phyloP scores from a whole-genome alignment of 148 eudicot species.

The Amaranthus palmeri region DNA sequence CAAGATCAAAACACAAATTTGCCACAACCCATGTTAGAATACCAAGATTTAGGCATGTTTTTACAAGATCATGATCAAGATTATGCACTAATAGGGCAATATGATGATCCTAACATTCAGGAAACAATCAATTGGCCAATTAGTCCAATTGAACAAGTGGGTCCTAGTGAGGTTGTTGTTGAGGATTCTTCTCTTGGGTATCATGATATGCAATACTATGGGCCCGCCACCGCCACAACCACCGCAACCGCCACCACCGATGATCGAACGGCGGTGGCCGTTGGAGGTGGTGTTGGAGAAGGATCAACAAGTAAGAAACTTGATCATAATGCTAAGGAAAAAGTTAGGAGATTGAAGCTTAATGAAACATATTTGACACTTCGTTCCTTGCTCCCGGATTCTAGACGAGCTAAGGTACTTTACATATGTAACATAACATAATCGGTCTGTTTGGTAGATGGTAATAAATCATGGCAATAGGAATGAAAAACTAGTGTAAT shows the following conservation, averaged over 20 bases:
- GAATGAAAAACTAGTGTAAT: too few relatives aligned
- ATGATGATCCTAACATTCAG: slow-evolving; percentile 2
- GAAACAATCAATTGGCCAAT: slow-evolving; percentile 3
- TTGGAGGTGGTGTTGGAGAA: slow-evolving; percentile 12
- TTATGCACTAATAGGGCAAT: slow-evolving; percentile 18
- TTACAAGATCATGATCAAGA: slow-evolving; percentile 9
- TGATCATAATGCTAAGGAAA: slow-evolving; percentile 56
- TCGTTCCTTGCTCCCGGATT: slow-evolving; percentile 43
- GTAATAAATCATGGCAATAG: too few relatives aligned
- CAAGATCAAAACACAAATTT: slow-evolving; percentile 4
- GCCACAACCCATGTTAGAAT: slow-evolving; percentile 20
- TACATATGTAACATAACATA: too few relatives aligned
- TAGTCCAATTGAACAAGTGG: slow-evolving; percentile 12
- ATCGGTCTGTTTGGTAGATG: too few relatives aligned
- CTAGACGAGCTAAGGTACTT: slow-evolving; percentile 43
- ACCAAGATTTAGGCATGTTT: slow-evolving; percentile 31
- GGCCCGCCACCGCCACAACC: background rate
- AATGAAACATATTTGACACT: slow-evolving; percentile 39
- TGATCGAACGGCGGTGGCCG: background rate
- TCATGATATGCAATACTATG: slow-evolving; percentile 8
- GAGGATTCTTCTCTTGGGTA: slow-evolving; percentile 1
- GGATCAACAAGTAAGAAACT: slow-evolving; percentile 33
- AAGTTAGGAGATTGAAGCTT: slow-evolving; percentile 44
- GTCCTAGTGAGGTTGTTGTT: slow-evolving; percentile 5
- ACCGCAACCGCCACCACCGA: background rate